Evolutionary conservation across 192 early-diverging fungal genomes (phyloP), one percentile per base, ranked within the genome.

Genomic region (Borealophlyctis nickersoniae): DNA sequence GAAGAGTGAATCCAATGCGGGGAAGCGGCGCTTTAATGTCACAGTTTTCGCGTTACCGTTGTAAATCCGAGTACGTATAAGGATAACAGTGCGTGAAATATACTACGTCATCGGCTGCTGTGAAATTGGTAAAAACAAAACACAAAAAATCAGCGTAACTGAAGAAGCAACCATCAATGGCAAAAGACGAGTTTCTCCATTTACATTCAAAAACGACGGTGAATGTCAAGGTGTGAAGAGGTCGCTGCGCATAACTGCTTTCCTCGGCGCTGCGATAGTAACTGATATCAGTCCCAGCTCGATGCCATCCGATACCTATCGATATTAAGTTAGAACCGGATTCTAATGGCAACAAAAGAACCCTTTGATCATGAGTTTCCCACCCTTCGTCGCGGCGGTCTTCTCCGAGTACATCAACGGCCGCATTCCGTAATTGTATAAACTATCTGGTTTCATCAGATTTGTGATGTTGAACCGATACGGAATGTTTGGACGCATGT

Each of bases 21-120:
- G n/a, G n/a, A n/a, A n/a, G n/a, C n/a, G n/a, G 5, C 2, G 61
- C 51, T 26, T 27, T 52, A 27, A 26, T 55, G 0, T 61, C 28
- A 1, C 32, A 31, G 39, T 59, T 11, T 24, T 16, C 16, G 32
- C 9, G 28, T 19, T 73, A 79, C 49, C 27, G 51, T 57, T 79
- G 77, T 33, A 74, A 56, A 32, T 67, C 61, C 13, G 75, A 66
- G 60, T 79, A 79, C 1, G 75, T 71, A 58, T 77, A 79, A 13
- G 77, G 77, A 65, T 62, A 75, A 61, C 75, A 77, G 57, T 79
- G 72, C 2, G 77, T 67, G 36, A 79, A 63, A 58, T 77, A 78
- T 30, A 63, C 49, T 2, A 65, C 71, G 65, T 79, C 77, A 32
- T 62, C 16, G 3, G 27, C n/a, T 31, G 60, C 52, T 36, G 49